Evolutionary conservation across 1,139 yeast genomes (phyloP), one percentile per base, ranked within the genome.

Genomic region (Lodderomyces orthopsilosis): DNA sequence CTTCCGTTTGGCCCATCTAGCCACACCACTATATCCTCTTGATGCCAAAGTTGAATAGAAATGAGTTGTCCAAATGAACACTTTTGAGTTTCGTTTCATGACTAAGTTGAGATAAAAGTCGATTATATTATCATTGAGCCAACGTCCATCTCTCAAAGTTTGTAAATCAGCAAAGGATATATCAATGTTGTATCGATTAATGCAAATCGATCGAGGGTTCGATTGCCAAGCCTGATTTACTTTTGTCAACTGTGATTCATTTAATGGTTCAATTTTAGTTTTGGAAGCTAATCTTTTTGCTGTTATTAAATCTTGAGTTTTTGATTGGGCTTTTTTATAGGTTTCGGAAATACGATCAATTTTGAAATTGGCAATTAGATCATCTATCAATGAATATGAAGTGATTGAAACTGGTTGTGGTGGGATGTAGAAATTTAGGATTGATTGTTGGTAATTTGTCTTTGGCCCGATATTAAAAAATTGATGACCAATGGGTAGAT

Each of bases 41-140:
- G 69, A 59, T 36, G 81, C 75, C 39, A 93, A 66, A 1, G 85
- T 85, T 0, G 95, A 74, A 62, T 77, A 91, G 60, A 91, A 91
- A 63, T 86, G 95, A 0, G 98, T 87, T 10, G 95, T 85, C 74
- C 95, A 90, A 2, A 85, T 82, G 57, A 82, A 88, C 3, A 78
- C 68, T 26, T 66, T 61, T 3, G 74, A 64, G 34, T 68, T 49
- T 12, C 56, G 46, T 5, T 54, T 50, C 9, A 79, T 78, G 7
- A 90, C 69, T 49, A 85, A 60, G 49, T 78, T 77, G 56, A 90
- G 68, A 59, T 85, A 91, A 55, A 82, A 85, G 59, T 93, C 98
- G 45, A 93, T 90, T 3, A 93, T 75, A 42, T 85, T 88, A 62
- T 94, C 98, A 59, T 93, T 93, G 35, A 93, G 74, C 99, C 99